phyloP scores from a whole-genome alignment of 106 monocot species.

The Allium sativum region DNA sequence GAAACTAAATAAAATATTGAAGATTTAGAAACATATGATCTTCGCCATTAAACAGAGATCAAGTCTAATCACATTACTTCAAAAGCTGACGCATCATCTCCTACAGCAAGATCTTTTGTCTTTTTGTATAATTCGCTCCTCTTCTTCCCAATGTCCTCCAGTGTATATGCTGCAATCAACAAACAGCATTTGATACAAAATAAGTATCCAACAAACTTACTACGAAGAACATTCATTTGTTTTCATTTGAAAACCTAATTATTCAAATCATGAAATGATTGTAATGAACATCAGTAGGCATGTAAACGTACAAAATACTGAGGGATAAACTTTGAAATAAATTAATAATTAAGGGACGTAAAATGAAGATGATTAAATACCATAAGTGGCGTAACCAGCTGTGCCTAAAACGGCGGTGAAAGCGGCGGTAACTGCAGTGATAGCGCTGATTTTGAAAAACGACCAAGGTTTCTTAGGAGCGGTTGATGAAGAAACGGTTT shows the following conservation, averaged over 20 bases:
- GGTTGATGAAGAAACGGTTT: not conserved
- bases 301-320: not conserved
- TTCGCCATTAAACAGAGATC: not conserved
- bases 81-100: not conserved
- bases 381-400: conserved; percentile 43
- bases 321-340: too few species aligned
- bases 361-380: conserved; percentile 3
- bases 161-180: conserved; percentile 2
- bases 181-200: too few species aligned
- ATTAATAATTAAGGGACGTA: too few species aligned
- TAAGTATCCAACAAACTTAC: too few species aligned
- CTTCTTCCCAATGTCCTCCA: conserved; percentile 3
- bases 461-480: conserved; percentile 10
- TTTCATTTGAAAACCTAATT: not conserved
- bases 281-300: not conserved
- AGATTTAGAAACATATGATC: not conserved
- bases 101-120: not conserved
- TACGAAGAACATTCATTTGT: too few species aligned
- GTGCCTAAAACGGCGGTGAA: conserved; percentile 30
- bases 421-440: conserved; percentile 10
- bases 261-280: not conserved
- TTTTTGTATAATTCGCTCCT: not conserved
- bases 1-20: not conserved
- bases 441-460: conserved; percentile 20
- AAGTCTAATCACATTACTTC: not conserved